Base-by-base conservation (phyloP, 2,329 filamentous ascomycete genomes). In the Pestalotiopsis sp. region DNA sequence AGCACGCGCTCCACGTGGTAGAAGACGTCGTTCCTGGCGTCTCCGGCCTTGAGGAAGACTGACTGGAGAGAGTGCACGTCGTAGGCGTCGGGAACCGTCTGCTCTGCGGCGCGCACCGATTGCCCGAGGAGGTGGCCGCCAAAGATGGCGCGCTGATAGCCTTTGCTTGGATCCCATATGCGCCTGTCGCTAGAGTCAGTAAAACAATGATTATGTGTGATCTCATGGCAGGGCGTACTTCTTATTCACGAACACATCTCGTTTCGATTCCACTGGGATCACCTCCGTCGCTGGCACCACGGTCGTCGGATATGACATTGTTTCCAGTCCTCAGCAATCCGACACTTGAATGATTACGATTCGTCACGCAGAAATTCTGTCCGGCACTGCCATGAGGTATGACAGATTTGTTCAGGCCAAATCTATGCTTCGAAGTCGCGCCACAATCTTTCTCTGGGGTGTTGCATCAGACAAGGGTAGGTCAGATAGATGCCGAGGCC, bases 31-130 rank as follows among this genome's bases (percentile, higher is more conserved):
- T 13, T 17, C 4, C 41, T 12, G 25, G 65, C 38, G 25, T 66
- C 49, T 1, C 61, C 68, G 27, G 68, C 60, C 39, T 58, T 57
- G 17, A 67, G 20, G 61, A 69, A 69, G 20, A 38, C 57, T 1
- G 65, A 67, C 68, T 69, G 68, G 13, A 69, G 60, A 38, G 61
- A 60, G 57, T 69, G 66, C 52, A 68, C 65, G 39, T 69, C 60
- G 27, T 60, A 67, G 14, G 25, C n/a, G 17, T n/a, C 66, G 25
- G 68, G 68, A 17, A 68, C 65, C 6, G 68, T 69, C 62, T 67
- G 36, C 23, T 69, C 23, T 12, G 68, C 68, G 14, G 68, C 68
- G n/a, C 65, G 49, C 13, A 69, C 66, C n/a, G 63, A 67, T 13
- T 69, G 68, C 56, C 57, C 68, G 4, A 69, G 38, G 38, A 69